Evolutionary conservation across 2,329 filamentous ascomycete species (phyloP).

Genomic region (Neonectria faginata): DNA sequence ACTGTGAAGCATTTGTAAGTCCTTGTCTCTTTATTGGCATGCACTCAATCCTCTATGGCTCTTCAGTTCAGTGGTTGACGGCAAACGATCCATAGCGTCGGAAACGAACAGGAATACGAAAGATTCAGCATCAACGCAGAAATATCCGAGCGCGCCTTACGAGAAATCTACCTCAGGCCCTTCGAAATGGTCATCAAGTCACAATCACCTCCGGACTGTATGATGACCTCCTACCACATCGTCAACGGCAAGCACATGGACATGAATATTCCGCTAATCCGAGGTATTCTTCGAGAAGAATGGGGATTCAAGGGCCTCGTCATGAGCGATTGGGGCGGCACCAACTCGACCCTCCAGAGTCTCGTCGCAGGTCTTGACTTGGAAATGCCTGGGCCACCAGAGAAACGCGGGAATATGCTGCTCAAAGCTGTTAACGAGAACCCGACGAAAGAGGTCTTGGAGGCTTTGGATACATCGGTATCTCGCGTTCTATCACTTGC

Average conservation of each 20-base stretch:
- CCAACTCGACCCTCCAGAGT: conserved; percentile 44
- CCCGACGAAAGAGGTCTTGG: conserved; percentile 16
- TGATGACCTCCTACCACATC: conserved; percentile 59
- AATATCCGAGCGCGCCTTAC: conserved; percentile 38
- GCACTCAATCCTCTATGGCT: no score
- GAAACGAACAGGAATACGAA: conserved; percentile 50
- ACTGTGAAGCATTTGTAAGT: conserved; percentile 56
- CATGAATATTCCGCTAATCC: conserved; percentile 51
- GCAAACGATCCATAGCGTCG: conserved; percentile 37
- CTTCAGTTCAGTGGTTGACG: no score
- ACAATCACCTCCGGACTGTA: conserved; percentile 47
- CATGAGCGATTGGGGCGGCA: conserved; percentile 59
- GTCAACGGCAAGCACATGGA: conserved; percentile 56
- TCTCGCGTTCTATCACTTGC: conserved; percentile 6
- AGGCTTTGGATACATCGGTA: neutral
- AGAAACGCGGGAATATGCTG: conserved; percentile 30
- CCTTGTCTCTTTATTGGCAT: no score
- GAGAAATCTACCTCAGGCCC: conserved; percentile 54
- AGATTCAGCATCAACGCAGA: conserved; percentile 37
- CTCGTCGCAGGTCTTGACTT: conserved; percentile 44
- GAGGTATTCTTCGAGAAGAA: conserved; percentile 53
- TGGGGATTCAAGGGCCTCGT: conserved; percentile 58
- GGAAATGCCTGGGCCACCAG: conserved; percentile 50
- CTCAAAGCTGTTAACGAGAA: conserved; percentile 35
- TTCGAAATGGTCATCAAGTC: conserved; percentile 55